phyloP scores from a whole-genome alignment of 176 grass and related monocot genomes.

The Elymus sibiricus region DNA sequence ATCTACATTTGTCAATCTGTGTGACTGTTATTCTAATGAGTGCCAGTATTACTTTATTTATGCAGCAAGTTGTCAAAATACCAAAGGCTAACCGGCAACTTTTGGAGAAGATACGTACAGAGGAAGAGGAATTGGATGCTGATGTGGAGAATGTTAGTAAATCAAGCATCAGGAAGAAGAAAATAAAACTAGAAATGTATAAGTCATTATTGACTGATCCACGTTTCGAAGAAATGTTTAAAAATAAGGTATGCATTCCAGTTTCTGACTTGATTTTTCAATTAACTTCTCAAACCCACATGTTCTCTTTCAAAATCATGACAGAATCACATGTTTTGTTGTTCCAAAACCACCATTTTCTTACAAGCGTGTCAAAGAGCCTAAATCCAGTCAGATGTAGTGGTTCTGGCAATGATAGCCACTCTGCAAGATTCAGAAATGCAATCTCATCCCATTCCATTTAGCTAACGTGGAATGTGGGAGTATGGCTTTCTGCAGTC shows the following conservation, averaged over 20 bases:
- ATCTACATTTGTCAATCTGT: neutral
- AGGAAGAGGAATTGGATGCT: conserved; percentile 53
- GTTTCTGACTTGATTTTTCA: neutral
- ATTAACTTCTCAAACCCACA: neutral
- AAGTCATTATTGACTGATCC: conserved; percentile 49
- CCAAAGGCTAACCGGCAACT: conserved; percentile 83
- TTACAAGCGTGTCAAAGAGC: neutral
- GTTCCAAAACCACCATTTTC: neutral
- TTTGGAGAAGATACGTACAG: conserved; percentile 37
- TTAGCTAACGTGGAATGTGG: too few species aligned
- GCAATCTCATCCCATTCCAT: too few species aligned
- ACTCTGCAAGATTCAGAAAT: too few species aligned
- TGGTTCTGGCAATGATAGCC: too few species aligned
- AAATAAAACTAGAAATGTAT: conserved; percentile 37
- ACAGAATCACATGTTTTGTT: neutral
- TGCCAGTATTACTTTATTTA: neutral
- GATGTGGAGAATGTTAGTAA: conserved; percentile 60
- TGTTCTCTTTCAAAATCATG: neutral
- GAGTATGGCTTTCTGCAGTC: too few species aligned
- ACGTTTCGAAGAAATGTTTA: conserved; percentile 64
- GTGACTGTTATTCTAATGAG: neutral
- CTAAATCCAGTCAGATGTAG: neutral
- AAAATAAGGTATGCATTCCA: conserved; percentile 46
- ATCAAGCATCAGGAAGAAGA: conserved; percentile 52
- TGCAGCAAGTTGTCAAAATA: conserved; percentile 58